Conservation (phyloP, 2,329 filamentous ascomycete genomes). For the Curvularia sp. region DNA sequence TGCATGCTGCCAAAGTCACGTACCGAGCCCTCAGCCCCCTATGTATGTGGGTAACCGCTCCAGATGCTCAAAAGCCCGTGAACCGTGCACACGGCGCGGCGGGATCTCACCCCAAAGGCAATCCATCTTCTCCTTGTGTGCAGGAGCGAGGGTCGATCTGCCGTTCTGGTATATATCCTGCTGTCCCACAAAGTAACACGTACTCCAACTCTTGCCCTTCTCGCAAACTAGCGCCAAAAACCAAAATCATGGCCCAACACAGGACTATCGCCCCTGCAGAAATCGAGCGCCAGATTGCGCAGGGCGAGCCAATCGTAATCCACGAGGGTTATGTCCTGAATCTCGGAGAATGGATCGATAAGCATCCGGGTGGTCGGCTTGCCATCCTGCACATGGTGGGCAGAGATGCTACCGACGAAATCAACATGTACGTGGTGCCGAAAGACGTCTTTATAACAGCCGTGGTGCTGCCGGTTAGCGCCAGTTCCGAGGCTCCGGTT, state of each 20-base stretch:
- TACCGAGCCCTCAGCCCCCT: constrained; percentile 24
- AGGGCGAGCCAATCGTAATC: constrained; percentile 64
- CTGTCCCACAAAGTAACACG: constrained; percentile 11
- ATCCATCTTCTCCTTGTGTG: constrained; percentile 13
- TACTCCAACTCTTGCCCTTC: constrained; percentile 8
- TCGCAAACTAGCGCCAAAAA: constrained; percentile 9
- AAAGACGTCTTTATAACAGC: constrained; percentile 9
- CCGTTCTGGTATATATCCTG: constrained; percentile 20
- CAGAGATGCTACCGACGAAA: constrained; percentile 66
- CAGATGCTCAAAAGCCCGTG: constrained; percentile 7
- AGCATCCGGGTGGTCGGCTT: constrained; percentile 66
- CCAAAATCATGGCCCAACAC: constrained; percentile 32
- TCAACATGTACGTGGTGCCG: constrained; percentile 60
- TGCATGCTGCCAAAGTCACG: constrained; percentile 14
- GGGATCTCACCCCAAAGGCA: constrained; percentile 15
- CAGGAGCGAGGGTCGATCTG: constrained; percentile 2
- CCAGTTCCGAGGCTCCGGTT: constrained; percentile 5
- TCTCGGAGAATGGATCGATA: constrained; percentile 65
- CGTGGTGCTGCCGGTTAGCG: constrained; percentile 15
- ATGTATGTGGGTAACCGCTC: constrained; percentile 17
- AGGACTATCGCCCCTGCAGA: constrained; percentile 54
- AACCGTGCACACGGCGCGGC: constrained; percentile 22
- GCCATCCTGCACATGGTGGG: constrained; percentile 69
- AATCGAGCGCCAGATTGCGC: constrained; percentile 62
- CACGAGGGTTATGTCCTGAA: constrained; percentile 63